Conservation (phyloP, 1,139 yeast species). For the Saccharomyces hybrid region DNA sequence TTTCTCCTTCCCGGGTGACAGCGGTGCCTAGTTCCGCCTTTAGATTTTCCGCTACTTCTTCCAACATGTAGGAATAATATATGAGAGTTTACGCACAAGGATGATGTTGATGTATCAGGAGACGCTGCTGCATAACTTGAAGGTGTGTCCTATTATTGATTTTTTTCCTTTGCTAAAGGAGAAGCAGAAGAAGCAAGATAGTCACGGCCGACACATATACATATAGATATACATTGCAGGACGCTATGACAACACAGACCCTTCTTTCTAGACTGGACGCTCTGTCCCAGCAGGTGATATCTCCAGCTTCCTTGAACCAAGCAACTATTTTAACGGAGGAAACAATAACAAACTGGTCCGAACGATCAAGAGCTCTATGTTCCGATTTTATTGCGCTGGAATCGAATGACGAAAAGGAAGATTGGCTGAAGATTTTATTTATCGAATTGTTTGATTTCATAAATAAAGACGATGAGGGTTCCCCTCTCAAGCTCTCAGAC, state of each 20-base stretch:
- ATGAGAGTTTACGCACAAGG: background rate
- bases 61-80: background rate
- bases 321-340: slow-evolving; percentile 11
- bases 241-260: background rate
- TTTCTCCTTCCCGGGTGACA: background rate
- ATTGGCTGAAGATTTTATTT: slow-evolving; percentile 19
- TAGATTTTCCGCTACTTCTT: background rate
- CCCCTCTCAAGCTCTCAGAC: slow-evolving; percentile 8
- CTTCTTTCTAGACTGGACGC: background rate
- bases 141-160: background rate
- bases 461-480: slow-evolving; percentile 4
- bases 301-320: background rate
- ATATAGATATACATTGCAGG: background rate
- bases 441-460: slow-evolving; percentile 15
- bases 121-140: background rate
- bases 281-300: background rate
- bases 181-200: background rate
- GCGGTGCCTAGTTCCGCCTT: background rate
- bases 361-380: slow-evolving; percentile 8
- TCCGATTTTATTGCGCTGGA: slow-evolving; percentile 9
- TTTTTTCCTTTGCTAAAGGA: background rate
- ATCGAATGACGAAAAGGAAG: slow-evolving; percentile 11
- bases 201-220: background rate
- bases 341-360: slow-evolving; percentile 14
- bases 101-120: background rate